phyloP scores from a whole-genome alignment of 2,329 filamentous ascomycete species.

The Trichoderma afroharzianum region DNA sequence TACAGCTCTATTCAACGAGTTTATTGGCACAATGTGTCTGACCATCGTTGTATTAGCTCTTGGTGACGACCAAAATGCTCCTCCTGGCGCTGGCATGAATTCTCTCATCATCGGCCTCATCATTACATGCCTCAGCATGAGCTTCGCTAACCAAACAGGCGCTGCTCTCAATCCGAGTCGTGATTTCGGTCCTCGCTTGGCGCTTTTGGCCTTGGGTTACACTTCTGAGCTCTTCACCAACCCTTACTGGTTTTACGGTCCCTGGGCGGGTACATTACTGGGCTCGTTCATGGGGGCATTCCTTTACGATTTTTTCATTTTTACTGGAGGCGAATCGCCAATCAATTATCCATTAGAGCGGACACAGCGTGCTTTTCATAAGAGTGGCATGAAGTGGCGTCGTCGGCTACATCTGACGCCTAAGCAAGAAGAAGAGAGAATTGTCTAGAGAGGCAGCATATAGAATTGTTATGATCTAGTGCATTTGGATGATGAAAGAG shows the following conservation, averaged over 20 bases:
- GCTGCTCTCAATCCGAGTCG: not conserved
- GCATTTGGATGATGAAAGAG: not conserved
- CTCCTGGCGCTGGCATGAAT: not conserved
- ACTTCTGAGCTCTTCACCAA: not conserved
- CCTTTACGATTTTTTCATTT: conserved; percentile 6
- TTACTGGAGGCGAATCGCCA: not conserved
- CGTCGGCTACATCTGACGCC: not conserved
- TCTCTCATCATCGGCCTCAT: not conserved
- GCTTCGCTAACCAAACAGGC: not conserved
- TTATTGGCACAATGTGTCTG: not conserved
- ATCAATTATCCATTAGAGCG: conserved; percentile 6
- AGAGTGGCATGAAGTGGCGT: conserved; percentile 1
- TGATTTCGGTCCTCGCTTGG: not conserved
- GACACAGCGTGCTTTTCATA: not conserved
- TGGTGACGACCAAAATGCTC: not conserved
- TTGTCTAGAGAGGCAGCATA: not conserved
- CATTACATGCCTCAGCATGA: not conserved
- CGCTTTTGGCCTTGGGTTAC: not conserved
- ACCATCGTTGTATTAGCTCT: not conserved
- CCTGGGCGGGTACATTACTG: not conserved
- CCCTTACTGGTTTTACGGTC: not conserved
- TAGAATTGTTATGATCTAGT: not conserved
- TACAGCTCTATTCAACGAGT: not conserved
- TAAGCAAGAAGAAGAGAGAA: not conserved
- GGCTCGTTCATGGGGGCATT: not conserved